phyloP scores from a whole-genome alignment of 108 stramenopile species.

The Cyclotella kingstonii region DNA sequence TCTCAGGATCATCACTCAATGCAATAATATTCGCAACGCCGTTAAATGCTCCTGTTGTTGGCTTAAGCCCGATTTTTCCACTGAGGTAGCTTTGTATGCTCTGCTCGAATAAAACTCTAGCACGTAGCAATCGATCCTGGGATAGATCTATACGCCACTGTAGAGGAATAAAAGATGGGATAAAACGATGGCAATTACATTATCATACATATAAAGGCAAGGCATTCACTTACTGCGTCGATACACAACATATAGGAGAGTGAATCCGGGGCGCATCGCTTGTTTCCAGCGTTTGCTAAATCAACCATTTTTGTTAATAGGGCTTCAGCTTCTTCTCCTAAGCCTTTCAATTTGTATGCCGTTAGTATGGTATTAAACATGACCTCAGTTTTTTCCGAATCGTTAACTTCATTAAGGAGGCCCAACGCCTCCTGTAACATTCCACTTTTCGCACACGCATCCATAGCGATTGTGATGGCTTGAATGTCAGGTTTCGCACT shows the following conservation, averaged over 20 bases:
- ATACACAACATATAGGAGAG: slow-evolving; percentile 35
- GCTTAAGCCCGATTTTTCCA: slow-evolving; percentile 23
- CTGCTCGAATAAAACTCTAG: slow-evolving; percentile 22
- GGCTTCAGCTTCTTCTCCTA: slow-evolving; percentile 27
- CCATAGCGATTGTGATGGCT: slow-evolving; percentile 36
- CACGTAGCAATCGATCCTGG: slow-evolving; percentile 19
- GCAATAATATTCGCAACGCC: slow-evolving; percentile 17
- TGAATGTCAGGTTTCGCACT: slow-evolving; percentile 35
- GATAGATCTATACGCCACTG: neutral
- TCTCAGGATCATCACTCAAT: slow-evolving; percentile 13
- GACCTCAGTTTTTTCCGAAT: slow-evolving; percentile 25
- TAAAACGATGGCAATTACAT: no score
- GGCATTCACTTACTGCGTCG: slow-evolving; percentile 31
- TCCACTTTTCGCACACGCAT: slow-evolving; percentile 45
- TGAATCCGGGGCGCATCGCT: slow-evolving; percentile 26
- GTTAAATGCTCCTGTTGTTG: slow-evolving; percentile 19
- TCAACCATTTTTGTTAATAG: slow-evolving; percentile 33
- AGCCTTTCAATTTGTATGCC: slow-evolving; percentile 39
- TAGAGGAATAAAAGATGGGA: no score
- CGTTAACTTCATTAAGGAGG: slow-evolving; percentile 22
- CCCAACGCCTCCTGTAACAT: slow-evolving; percentile 17
- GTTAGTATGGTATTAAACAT: slow-evolving; percentile 40
- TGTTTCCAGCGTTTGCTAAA: slow-evolving; percentile 17
- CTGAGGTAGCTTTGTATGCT: slow-evolving; percentile 17
- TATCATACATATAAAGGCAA: no score